Base-by-base conservation (phyloP, 768 basidiomycete genomes). In the Tephrocybe sp. region DNA sequence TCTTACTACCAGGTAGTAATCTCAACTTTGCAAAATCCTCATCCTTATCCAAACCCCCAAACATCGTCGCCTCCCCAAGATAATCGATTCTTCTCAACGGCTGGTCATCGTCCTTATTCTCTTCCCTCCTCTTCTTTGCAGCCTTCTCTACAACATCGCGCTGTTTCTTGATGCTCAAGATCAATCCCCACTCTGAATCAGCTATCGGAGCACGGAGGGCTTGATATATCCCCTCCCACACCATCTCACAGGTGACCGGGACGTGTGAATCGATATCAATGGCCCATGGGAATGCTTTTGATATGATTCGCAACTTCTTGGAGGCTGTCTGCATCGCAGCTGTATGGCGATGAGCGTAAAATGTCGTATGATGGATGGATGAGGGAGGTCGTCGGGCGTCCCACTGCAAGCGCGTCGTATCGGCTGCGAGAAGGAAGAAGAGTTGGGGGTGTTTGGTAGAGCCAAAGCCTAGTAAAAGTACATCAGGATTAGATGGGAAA, bases 101-200 rank as follows among this genome's bases (percentile, higher is more conserved):
- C 50, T 63, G 56, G 41, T 73, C 72, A 36, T 57, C 61, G 13
- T 65, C 69, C 40, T 56, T 58, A 46, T 74, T 69, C 4, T 43
- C 52, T 4, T 75, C 74, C 5, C 64, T 47, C 48, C 84, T 68
- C 50, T 71, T 74, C 65, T 76, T 80, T 45, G 72, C 74, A 2
- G 82, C 75, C 43, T 66, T 73, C 57, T 80, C 75, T 13, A 84
- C 71, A 16, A 55, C 54, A 54, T 76, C 75, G 45, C 63, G 68
- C 51, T 59, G 61, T 49, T 72, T 70, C 62, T 72, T 72, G 38
- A 80, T 75, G 22, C 47, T 59, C 4, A 74, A 59, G 15, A 79
- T 67, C 39, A 82, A 64, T 0, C 80, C 83, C 84, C 86, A 88
- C 57, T 88, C 86, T 3, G 83, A 83, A 50, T 87, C 83, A 1